Evolutionary conservation across 192 early-diverging fungal genomes (phyloP).

Genomic region (Backusella parvicylindrica): DNA sequence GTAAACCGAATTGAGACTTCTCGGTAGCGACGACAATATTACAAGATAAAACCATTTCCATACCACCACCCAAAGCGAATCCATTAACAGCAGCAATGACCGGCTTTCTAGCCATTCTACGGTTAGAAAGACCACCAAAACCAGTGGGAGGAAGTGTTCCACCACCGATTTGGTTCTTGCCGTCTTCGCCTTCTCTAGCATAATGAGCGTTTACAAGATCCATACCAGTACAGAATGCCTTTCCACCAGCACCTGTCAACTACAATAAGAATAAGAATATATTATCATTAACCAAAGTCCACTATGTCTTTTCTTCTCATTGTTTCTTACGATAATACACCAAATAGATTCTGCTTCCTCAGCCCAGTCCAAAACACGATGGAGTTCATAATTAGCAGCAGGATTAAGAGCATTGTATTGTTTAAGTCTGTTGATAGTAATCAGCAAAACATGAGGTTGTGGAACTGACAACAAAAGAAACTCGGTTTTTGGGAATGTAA

Average conservation of each 20-base stretch:
- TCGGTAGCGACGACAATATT: constrained; percentile 41
- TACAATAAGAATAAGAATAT: neutral
- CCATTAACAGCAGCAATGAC: constrained; percentile 47
- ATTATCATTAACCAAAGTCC: neutral
- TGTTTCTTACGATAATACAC: constrained; percentile 27
- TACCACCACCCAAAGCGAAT: constrained; percentile 40
- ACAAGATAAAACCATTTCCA: constrained; percentile 34
- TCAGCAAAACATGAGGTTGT: constrained; percentile 20
- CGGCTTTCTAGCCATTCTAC: constrained; percentile 33
- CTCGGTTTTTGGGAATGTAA: constrained; percentile 19
- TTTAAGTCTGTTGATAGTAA: constrained; percentile 38
- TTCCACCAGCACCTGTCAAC: constrained; percentile 34
- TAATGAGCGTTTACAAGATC: constrained; percentile 29
- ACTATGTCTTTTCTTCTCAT: neutral
- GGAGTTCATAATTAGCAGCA: constrained; percentile 27
- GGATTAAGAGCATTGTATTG: constrained; percentile 30
- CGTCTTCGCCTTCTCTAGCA: neutral
- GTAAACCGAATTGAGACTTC: constrained; percentile 36
- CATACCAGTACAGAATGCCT: constrained; percentile 36
- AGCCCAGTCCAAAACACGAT: constrained; percentile 30
- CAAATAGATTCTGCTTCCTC: constrained; percentile 28
- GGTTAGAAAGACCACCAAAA: constrained; percentile 36
- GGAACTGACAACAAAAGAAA: constrained; percentile 21
- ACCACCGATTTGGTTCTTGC: neutral
- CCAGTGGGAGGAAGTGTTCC: constrained; percentile 16